Percentiles rank a stretch among this genome's conserved stretches.
phyloP scores from a whole-genome alignment of 148 eudicot species.

The Beta vulgaris region DNA sequence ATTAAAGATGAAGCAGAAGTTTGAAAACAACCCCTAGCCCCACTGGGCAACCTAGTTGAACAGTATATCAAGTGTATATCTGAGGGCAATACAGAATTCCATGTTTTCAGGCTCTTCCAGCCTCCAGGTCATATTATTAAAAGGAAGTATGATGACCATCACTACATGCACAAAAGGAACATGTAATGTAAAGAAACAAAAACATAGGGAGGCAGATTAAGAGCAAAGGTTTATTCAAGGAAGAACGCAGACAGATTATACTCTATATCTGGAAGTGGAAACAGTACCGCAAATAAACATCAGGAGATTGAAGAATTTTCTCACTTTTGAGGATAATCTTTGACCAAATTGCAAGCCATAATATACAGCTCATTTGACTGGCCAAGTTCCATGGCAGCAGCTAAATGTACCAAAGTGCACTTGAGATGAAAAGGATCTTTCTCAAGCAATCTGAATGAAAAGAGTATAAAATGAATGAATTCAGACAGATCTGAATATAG shows the following conservation, averaged over 20 bases:
- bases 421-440: slow-evolving; percentile 97
- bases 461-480: slow-evolving; percentile 12
- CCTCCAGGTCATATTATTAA: neutral
- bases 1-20: neutral
- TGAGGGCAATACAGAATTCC: neutral
- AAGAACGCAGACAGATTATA: neutral
- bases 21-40: neutral
- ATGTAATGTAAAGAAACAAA: neutral
- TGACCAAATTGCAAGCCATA: slow-evolving; percentile 93
- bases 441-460: slow-evolving; percentile 77
- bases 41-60: no score
- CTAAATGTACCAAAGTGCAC: slow-evolving; percentile 84
- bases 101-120: no score
- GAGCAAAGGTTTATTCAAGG: neutral
- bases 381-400: slow-evolving; percentile 96
- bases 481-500: neutral
- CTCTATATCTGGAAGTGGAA: neutral
- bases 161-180: neutral
- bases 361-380: slow-evolving; percentile 96
- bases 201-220: neutral
- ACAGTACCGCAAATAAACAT: neutral
- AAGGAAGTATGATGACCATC: neutral
- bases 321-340: slow-evolving; percentile 98
- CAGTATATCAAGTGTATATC: neutral
- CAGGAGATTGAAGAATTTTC: slow-evolving; percentile 21